phyloP scores from a whole-genome alignment of 345 rosid genomes.

The Gossypium stocksii region DNA sequence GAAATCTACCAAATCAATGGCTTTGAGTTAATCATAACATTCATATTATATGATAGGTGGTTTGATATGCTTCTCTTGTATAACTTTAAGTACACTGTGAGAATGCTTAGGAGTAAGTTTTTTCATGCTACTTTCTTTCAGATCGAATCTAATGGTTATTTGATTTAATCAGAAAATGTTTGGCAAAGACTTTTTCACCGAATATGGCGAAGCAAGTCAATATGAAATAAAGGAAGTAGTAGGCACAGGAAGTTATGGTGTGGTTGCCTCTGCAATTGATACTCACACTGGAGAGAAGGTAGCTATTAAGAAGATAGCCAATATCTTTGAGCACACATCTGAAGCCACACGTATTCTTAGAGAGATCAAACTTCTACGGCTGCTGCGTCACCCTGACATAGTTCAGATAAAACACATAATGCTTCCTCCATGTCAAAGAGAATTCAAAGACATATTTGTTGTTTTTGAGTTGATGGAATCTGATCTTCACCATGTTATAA shows the following conservation, averaged over 20 bases:
- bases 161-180: conserved; percentile 44
- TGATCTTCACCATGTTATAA: conserved; percentile 87
- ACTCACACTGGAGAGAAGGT: conserved; percentile 92
- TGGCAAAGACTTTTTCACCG: conserved; percentile 91
- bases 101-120: not conserved
- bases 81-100: not conserved
- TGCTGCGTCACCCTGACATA: conserved; percentile 79
- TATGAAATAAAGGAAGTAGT: conserved; percentile 91
- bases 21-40: not conserved
- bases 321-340: conserved; percentile 87
- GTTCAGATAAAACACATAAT: conserved; percentile 89
- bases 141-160: conserved; percentile 3
- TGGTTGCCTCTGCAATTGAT: conserved; percentile 90
- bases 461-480: conserved; percentile 99
- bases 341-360: conserved; percentile 62
- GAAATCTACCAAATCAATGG: not conserved
- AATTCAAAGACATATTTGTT: conserved; percentile 87
- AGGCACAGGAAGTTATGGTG: conserved; percentile 97
- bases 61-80: not conserved
- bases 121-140: not conserved
- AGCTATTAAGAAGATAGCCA: conserved; percentile 91
- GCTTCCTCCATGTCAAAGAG: conserved; percentile 95
- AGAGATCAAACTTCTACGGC: conserved; percentile 92
- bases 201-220: conserved; percentile 93
- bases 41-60: not conserved